These are phyloP conservation scores for Trichomonas gallinae DNA, from an alignment of 208 protist genomes.

Conservation along the genomic window DNA sequence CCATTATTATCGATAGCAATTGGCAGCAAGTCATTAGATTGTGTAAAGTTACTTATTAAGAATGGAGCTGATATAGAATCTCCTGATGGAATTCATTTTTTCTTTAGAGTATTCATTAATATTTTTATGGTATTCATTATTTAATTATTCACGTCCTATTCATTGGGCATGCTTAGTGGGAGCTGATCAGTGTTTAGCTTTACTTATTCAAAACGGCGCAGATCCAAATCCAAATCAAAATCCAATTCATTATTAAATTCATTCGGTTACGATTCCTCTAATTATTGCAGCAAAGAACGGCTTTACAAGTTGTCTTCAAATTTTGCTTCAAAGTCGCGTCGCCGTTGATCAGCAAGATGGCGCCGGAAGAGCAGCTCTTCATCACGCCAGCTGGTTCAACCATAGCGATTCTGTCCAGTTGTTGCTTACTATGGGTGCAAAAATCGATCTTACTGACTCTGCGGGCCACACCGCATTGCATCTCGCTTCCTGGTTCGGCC, in stretches of 20 bases:
- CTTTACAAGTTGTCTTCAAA: background rate
- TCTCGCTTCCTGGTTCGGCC: background rate
- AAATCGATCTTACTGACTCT: background rate
- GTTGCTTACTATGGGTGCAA: background rate
- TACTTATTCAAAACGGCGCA: background rate
- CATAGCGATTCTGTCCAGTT: background rate
- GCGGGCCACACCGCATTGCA: background rate
- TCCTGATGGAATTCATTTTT: background rate
- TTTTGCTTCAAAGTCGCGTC: background rate
- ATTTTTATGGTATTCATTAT: background rate
- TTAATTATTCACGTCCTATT: background rate
- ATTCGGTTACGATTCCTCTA: background rate
- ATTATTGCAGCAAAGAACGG: background rate
- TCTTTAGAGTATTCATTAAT: background rate
- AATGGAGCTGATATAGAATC: background rate
- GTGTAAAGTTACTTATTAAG: background rate
- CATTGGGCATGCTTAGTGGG: background rate
- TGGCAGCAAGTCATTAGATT: background rate
- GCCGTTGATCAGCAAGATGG: background rate
- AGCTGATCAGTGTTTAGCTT: background rate
- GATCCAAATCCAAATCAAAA: background rate
- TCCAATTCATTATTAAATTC: background rate
- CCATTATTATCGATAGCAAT: background rate
- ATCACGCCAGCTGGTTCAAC: background rate
- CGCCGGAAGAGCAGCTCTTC: background rate